phyloP scores from a whole-genome alignment of 257 asterid species.

The Solanum raphanifolium region DNA sequence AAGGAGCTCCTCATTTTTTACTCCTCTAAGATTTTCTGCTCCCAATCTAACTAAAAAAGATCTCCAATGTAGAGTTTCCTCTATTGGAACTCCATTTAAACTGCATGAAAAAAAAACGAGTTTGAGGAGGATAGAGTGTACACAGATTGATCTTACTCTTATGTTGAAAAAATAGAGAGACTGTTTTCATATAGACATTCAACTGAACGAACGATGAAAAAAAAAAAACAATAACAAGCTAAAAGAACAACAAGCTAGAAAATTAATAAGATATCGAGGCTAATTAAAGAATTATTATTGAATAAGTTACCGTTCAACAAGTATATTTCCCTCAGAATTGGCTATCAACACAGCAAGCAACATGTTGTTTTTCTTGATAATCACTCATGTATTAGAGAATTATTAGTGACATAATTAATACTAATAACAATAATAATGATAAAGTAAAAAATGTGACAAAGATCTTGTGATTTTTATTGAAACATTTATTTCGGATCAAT shows the following conservation, averaged over 20 bases:
- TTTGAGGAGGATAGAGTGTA: neutral
- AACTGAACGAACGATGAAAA: neutral
- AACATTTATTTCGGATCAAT: neutral
- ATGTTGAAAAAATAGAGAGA: neutral
- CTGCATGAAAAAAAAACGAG: constrained; percentile 10
- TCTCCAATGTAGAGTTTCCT: constrained; percentile 95
- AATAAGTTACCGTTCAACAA: constrained; percentile 66
- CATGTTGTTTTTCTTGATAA: constrained; percentile 24
- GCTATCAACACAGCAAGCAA: constrained; percentile 88
- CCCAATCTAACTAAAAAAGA: constrained; percentile 86
- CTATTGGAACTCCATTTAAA: constrained; percentile 91
- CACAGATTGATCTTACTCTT: fast-evolving
- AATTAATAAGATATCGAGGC: neutral
- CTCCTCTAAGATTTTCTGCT: constrained; percentile 85
- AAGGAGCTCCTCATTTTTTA: constrained; percentile 90
- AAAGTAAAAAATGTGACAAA: neutral
- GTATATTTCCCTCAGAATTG: constrained; percentile 89
- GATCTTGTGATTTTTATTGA: neutral
- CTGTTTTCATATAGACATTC: fast-evolving
- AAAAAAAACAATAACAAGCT: neutral
- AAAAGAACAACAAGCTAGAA: neutral
- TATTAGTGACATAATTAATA: neutral
- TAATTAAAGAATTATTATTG: neutral
- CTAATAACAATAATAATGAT: neutral
- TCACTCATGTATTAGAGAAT: neutral